phyloP scores from a whole-genome alignment of 495 filamentous ascomycete genomes.

The Letharia columbiana region DNA sequence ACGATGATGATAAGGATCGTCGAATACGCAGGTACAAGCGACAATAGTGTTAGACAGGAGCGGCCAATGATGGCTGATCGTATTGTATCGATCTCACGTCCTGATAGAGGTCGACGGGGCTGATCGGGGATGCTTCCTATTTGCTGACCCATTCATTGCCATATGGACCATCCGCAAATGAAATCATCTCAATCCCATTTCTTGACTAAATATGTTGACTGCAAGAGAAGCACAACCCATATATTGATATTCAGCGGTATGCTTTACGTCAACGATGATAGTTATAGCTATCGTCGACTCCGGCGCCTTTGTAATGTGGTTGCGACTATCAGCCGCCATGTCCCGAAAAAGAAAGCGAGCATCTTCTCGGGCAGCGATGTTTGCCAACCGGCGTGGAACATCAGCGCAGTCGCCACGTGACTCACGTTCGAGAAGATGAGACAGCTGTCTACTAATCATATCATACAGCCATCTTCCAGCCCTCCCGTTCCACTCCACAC shows the following conservation, averaged over 20 bases:
- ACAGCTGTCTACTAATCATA: no score
- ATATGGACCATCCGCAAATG: not conserved
- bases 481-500: no score
- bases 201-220: not conserved
- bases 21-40: not conserved
- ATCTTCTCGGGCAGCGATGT: no score
- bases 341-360: no score
- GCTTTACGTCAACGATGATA: not conserved
- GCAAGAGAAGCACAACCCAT: not conserved
- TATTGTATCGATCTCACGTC: not conserved
- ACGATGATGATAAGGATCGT: not conserved
- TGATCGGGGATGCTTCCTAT: not conserved
- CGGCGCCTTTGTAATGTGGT: no score
- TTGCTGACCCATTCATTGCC: not conserved
- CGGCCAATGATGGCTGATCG: not conserved
- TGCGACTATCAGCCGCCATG: no score
- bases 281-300: no score
- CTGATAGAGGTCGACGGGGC: not conserved
- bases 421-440: no score
- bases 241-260: no score
- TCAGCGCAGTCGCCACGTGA: no score
- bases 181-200: not conserved
- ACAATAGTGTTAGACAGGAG: not conserved
- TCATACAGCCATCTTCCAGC: no score
- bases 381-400: no score